Evolutionary conservation across 2,329 filamentous ascomycete genomes (phyloP).

Genomic region (Monosporascus cannonballus): DNA sequence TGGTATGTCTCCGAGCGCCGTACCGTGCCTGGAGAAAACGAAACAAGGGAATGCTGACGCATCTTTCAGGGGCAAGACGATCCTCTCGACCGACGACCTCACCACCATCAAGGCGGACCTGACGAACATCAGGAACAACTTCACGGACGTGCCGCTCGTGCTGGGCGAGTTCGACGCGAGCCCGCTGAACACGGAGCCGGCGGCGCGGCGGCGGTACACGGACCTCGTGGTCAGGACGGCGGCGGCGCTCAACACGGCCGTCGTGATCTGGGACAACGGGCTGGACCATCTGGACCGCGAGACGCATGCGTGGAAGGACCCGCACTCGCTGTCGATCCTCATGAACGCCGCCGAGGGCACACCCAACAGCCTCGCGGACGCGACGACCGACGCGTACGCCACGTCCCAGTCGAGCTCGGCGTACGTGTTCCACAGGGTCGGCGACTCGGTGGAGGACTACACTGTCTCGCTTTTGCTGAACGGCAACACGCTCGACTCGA

Average conservation of each 20-base stretch:
- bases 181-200: conserved; percentile 43
- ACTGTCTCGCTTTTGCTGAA: conserved; percentile 46
- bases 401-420: conserved; percentile 44
- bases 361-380: conserved; percentile 44
- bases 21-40: not conserved
- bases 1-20: conserved; percentile 23
- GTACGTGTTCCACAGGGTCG: conserved; percentile 47
- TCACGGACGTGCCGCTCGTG: conserved; percentile 47
- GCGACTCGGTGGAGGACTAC: conserved; percentile 34
- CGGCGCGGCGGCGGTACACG: conserved; percentile 52
- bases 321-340: conserved; percentile 40
- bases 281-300: conserved; percentile 47
- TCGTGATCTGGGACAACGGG: conserved; percentile 56
- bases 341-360: conserved; percentile 35
- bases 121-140: conserved; percentile 44
- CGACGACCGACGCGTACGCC: conserved; percentile 40
- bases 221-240: conserved; percentile 46
- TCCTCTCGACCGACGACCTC: conserved; percentile 49
- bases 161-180: conserved; percentile 53
- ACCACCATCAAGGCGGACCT: conserved; percentile 43
- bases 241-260: conserved; percentile 41
- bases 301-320: conserved; percentile 43
- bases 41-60: not conserved
- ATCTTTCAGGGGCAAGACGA: conserved; percentile 47
- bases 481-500: conserved; percentile 42